A percentile compares a stretch with the other conserved stretches of the same genome.
Conservation (phyloP, 192 early-diverging fungal species). For the Funneliformis mosseae region DNA sequence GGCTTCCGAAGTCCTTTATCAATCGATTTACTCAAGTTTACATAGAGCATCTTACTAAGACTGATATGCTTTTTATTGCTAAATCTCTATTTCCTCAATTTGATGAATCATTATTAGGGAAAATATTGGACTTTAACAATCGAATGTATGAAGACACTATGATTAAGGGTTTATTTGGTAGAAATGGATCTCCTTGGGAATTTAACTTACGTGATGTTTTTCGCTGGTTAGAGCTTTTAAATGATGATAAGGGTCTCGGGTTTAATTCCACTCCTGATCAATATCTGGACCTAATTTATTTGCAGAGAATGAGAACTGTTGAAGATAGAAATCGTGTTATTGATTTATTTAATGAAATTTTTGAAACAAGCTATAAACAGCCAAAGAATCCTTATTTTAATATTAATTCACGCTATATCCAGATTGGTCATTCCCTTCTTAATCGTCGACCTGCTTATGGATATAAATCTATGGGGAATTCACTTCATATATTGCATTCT, state of each 20-base stretch:
- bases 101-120: conserved; percentile 48
- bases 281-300: conserved; percentile 82
- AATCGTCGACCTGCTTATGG: conserved; percentile 43
- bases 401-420: conserved; percentile 52
- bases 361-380: conserved; percentile 46
- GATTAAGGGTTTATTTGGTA: conserved; percentile 70
- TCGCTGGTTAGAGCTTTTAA: conserved; percentile 87
- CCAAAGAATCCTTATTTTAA: conserved; percentile 51
- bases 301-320: conserved; percentile 85
- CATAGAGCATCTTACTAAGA: conserved; percentile 76
- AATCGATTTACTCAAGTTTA: conserved; percentile 97
- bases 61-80: conserved; percentile 82
- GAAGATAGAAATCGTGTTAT: conserved; percentile 69
- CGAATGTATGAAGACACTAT: conserved; percentile 86
- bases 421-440: conserved; percentile 66
- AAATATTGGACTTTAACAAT: conserved; percentile 84
- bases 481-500: conserved; percentile 68
- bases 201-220: conserved; percentile 98
- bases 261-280: conserved; percentile 59
- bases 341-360: conserved; percentile 58
- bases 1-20: conserved; percentile 95
- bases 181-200: conserved; percentile 91
- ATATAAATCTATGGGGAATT: conserved; percentile 43
- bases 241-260: conserved; percentile 46
- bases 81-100: conserved; percentile 56